Conservation (phyloP, 2,329 filamentous ascomycete genomes). For the Scortechinia acanthostroma region DNA sequence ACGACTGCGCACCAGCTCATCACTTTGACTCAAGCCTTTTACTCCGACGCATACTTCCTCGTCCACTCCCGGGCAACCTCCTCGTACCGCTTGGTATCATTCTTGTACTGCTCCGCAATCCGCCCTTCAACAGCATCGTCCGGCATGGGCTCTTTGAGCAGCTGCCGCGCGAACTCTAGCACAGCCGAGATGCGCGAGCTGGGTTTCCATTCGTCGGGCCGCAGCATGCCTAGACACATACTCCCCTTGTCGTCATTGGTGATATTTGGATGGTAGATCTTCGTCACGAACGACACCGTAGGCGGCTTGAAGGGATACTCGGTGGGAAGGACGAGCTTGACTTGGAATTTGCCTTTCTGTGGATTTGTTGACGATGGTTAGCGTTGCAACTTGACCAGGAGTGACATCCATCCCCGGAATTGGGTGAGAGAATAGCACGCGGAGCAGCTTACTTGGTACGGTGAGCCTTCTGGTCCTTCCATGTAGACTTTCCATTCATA, state of each 20-base stretch:
- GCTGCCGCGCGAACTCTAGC: slow-evolving; percentile 54
- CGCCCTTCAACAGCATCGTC: slow-evolving; percentile 66
- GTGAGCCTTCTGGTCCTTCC: slow-evolving; percentile 56
- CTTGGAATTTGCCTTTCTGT: slow-evolving; percentile 56
- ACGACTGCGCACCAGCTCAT: too few species aligned
- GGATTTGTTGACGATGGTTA: too few species aligned
- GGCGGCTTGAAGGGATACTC: slow-evolving; percentile 73
- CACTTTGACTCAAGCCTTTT: too few species aligned
- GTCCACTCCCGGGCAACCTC: slow-evolving; percentile 64
- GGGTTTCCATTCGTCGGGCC: slow-evolving; percentile 68
- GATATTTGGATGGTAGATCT: slow-evolving; percentile 73
- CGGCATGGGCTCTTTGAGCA: slow-evolving; percentile 61
- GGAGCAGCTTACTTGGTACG: slow-evolving; percentile 54
- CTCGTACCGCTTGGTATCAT: slow-evolving; percentile 51
- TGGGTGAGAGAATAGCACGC: slow-evolving; percentile 2
- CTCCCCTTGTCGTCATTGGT: slow-evolving; percentile 67
- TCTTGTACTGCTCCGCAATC: slow-evolving; percentile 65
- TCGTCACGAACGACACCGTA: slow-evolving; percentile 61
- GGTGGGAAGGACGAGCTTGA: slow-evolving; percentile 59
- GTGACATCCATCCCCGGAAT: background rate
- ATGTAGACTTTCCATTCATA: slow-evolving; percentile 63
- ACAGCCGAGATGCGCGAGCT: slow-evolving; percentile 61
- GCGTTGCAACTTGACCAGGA: background rate
- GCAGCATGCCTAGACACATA: slow-evolving; percentile 70
- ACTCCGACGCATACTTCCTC: slow-evolving; percentile 48